phyloP scores from a whole-genome alignment of 2,329 filamentous ascomycete species.

The Neurospora sp. region DNA sequence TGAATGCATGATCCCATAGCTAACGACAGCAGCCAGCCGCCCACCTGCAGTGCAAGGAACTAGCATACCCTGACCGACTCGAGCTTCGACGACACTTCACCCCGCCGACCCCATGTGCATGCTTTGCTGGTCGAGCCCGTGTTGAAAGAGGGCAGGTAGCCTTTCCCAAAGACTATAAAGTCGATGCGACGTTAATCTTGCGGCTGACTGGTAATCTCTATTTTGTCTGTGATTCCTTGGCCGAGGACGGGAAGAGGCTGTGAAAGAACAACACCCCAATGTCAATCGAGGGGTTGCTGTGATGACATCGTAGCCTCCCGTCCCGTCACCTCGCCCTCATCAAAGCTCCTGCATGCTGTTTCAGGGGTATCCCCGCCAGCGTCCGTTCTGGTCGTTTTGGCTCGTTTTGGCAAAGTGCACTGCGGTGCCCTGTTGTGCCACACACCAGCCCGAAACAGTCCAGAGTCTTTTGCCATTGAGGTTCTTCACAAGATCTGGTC shows the following conservation, averaged over 20 bases:
- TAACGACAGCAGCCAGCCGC: neutral
- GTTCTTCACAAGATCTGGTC: neutral
- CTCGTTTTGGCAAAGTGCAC: neutral
- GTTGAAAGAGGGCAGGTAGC: neutral
- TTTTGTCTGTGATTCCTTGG: neutral
- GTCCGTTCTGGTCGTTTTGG: neutral
- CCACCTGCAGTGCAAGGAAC: neutral
- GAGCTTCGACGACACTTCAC: neutral
- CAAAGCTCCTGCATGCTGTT: neutral
- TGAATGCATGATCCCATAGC: neutral
- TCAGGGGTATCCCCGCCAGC: neutral
- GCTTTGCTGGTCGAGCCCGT: neutral
- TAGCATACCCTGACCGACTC: neutral
- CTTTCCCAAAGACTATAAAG: neutral
- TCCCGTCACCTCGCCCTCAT: neutral
- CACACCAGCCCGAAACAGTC: neutral
- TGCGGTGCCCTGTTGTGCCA: neutral
- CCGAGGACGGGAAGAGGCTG: neutral
- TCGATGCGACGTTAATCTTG: neutral
- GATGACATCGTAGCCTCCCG: conserved; percentile 4
- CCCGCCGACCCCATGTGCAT: neutral
- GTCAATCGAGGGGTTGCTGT: neutral
- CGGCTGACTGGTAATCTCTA: neutral
- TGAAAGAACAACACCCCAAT: neutral
- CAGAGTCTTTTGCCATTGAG: neutral